These are phyloP conservation scores for Plasmopara viticola DNA, from an alignment of 352 stramenopile genomes.

Conservation along the genomic window DNA sequence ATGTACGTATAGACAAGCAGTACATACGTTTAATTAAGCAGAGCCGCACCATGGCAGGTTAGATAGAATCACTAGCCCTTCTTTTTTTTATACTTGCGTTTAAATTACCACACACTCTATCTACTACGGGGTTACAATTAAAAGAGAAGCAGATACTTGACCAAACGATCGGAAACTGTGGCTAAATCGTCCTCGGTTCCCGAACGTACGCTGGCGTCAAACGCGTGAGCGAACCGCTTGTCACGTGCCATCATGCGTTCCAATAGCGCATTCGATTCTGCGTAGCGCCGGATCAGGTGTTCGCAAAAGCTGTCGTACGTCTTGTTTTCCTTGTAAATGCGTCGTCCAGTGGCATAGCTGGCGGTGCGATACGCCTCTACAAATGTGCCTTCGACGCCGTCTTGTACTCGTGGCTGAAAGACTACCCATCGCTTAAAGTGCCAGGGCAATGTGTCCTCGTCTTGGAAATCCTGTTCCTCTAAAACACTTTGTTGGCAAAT, in stretches of 20 bases:
- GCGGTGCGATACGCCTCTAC: slow-evolving; percentile 80
- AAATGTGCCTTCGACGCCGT: slow-evolving; percentile 69
- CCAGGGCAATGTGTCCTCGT: slow-evolving; percentile 75
- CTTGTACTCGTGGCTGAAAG: slow-evolving; percentile 63
- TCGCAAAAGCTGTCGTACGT: slow-evolving; percentile 88
- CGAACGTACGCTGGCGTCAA: slow-evolving; percentile 32
- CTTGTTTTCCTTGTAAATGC: slow-evolving; percentile 87
- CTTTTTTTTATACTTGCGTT: background rate
- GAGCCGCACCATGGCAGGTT: background rate
- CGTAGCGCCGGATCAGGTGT: slow-evolving; percentile 81
- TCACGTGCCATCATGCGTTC: slow-evolving; percentile 82
- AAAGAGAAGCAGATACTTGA: slow-evolving; percentile 83
- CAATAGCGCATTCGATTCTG: slow-evolving; percentile 75
- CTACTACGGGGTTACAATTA: slow-evolving; percentile 18
- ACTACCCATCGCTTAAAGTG: slow-evolving; percentile 86
- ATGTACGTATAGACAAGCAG: slow-evolving; percentile 48
- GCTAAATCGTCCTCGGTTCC: slow-evolving; percentile 46
- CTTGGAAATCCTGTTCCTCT: slow-evolving; percentile 76
- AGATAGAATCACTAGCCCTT: too few species aligned
- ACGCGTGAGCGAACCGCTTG: slow-evolving; percentile 55
- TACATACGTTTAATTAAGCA: slow-evolving; percentile 1
- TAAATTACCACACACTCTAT: slow-evolving; percentile 6
- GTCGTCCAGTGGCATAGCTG: slow-evolving; percentile 72
- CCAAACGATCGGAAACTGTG: slow-evolving; percentile 71
- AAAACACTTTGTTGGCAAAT: slow-evolving; percentile 84